Evolutionary conservation across 257 asterid genomes (phyloP).

Genomic region (Nicotiana knightiana): DNA sequence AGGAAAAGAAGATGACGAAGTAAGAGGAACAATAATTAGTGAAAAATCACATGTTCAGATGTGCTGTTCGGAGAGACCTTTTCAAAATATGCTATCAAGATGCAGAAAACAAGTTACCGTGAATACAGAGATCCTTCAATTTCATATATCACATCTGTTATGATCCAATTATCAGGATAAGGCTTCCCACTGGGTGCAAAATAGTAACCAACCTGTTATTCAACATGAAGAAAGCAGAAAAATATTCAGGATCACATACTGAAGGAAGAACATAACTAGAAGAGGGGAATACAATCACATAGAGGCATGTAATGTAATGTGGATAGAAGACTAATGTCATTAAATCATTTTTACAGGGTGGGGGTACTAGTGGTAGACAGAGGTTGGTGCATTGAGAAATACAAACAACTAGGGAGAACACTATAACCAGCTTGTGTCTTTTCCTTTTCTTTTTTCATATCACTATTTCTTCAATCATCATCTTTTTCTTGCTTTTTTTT

Average conservation of each 20-base stretch:
- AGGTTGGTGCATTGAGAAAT: not conserved
- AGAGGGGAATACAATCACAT: not conserved
- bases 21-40: not conserved
- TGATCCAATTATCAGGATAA: conserved; percentile 98
- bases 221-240: conserved; percentile 22
- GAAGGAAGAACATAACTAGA: not conserved
- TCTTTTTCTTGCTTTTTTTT: not conserved
- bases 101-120: conserved; percentile 48
- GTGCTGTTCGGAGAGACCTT: not conserved
- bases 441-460: not conserved
- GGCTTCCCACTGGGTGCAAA: conserved; percentile 99
- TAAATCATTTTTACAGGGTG: not conserved
- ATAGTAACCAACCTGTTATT: conserved; percentile 90
- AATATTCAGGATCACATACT: not conserved
- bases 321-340: not conserved
- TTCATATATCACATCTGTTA: conserved; percentile 86
- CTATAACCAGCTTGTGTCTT: not conserved
- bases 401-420: not conserved
- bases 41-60: not conserved
- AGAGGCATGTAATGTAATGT: not conserved
- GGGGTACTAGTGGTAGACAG: not conserved
- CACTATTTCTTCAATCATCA: not conserved
- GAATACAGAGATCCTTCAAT: conserved; percentile 80
- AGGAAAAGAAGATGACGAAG: not conserved
- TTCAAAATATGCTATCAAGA: conserved; percentile 9